Base-by-base conservation (phyloP, 768 basidiomycete species). In the Suillus occidentalis region DNA sequence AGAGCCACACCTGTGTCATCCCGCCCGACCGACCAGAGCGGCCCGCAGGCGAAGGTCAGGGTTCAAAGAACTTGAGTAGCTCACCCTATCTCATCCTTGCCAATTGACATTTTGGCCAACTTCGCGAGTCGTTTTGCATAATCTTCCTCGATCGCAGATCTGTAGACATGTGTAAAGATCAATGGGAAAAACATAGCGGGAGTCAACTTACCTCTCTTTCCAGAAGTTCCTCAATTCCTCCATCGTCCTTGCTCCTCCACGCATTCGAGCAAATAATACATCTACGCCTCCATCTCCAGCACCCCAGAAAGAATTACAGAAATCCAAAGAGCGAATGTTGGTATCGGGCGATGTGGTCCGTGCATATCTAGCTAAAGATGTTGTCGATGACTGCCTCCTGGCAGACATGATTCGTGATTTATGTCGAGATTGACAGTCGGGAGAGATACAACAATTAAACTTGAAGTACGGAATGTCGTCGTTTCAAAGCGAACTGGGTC, bases 251-350 rank as follows among this genome's bases (percentile, higher is more conserved):
- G 84, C 76, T 16, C 91, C 92, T 22, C 93, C 94, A 10, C 94
- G 84, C 88, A 97, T 91, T 66, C 94, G 85, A 39, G 94, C 90
- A 74, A 94, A 91, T 39, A 98, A 82, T 53, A 96, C 94, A 71
- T 97, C 94, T 67, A 93, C 94, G 18, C 95, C 95, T 45, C 84
- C 90, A 81, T 97, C 95, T 36, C 83, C 86, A 22, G 84, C 70
- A 13, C 94, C 94, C 97, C 97, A 99, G 80, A 99, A 99, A 2
- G 94, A 87, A 78, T 99, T 99, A 77, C 96, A 99, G 78, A 95
- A 98, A 79, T 97, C 94, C 71, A 88, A 77, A 12, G 87, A 87
- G 63, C 85, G 83, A 68, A 74, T 71, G 6, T 76, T 70, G 36
- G 78, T 71, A 43, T 83, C 80, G 8, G 74, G 71, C 20, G 89